phyloP scores from a whole-genome alignment of 2,329 filamentous ascomycete genomes.

The Magnaporthales sp. region DNA sequence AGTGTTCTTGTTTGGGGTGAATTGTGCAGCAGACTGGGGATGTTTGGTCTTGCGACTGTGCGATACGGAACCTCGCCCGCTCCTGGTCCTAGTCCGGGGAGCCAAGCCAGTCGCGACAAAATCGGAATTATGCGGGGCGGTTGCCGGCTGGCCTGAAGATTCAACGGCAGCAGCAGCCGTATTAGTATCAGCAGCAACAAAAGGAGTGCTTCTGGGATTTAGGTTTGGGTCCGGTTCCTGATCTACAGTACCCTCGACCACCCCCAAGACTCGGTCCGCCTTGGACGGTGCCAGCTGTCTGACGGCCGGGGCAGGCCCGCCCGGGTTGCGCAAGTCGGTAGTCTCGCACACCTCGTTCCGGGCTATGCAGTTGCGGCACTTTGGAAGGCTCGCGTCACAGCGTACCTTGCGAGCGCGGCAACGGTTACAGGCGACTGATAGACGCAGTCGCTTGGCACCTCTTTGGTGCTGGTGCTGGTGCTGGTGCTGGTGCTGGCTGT shows the following conservation, averaged over 20 bases:
- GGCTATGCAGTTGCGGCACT: slow-evolving; percentile 18
- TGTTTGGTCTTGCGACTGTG: not conserved
- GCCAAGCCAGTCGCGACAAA: too few relatives aligned
- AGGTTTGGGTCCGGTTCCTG: not conserved
- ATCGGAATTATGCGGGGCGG: not conserved
- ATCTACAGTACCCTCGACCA: not conserved
- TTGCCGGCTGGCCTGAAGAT: not conserved
- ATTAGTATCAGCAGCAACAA: not conserved
- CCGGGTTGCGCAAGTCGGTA: slow-evolving; percentile 16
- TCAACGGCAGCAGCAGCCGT: not conserved
- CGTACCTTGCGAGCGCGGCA: slow-evolving; percentile 21
- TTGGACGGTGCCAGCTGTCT: not conserved
- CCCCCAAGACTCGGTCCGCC: not conserved
- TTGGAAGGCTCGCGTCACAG: slow-evolving; percentile 18
- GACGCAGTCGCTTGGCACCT: slow-evolving; percentile 12
- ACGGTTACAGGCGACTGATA: slow-evolving; percentile 16
- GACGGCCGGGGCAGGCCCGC: slow-evolving; percentile 4
- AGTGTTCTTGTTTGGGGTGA: not conserved
- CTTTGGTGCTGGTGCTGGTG: not conserved
- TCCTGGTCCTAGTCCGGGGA: not conserved
- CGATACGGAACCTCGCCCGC: not conserved
- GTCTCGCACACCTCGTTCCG: slow-evolving; percentile 17
- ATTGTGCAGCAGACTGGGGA: not conserved
- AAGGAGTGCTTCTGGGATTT: not conserved
- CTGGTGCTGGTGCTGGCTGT: not conserved